Evolutionary conservation across 2,329 filamentous ascomycete species (phyloP), one percentile per base, ranked within the genome.

Genomic region (Cladosporium sp.): DNA sequence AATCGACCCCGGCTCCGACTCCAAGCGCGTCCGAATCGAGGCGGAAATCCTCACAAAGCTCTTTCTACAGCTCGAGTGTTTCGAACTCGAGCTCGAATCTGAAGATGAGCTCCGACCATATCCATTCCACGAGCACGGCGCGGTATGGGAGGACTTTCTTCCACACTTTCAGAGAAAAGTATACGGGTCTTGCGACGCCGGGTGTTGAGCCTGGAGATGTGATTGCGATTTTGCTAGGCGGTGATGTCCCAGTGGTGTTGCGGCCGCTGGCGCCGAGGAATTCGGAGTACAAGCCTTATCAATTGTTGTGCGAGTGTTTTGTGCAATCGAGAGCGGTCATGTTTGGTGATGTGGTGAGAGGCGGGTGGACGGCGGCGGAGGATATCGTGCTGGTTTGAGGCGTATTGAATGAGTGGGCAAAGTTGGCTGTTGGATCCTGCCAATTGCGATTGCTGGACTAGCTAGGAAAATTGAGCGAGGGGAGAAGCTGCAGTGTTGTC

Each of bases 171-270:
- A 62, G 62, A 44, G 20, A 45, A 10, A 64, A 64, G 12, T 60
- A 60, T 24, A 51, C 57, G 28, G 68, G 67, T 4, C 52, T 69
- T 37, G 67, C 65, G 2, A 68, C 65, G 3, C 62, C 60, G 12
- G 67, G 66, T 7, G 57, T 69, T 17, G 28, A 48, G 4, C 45
- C 59, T 8, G 62, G 64, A 3, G 68, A 69, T 44, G 40, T 60
- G 12, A 32, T 67, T 15, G 67, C 64, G 1, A 58, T 69, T 2
- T 24, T 69, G 9, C 50, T 68, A 2, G 66, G 66, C 9, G 66
- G 65, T 2, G 68, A 70, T 53, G 67, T 69, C 7, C 68, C 67
- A 5, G 61, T 69, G 17, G 57, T 68, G 2, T 56, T 70, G n/a
- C 65, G 67, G 15, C 63, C 51, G n/a, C 32, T 49, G 17, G 24